Evolutionary conservation across 2,329 filamentous ascomycete genomes (phyloP), one percentile per base, ranked within the genome.

Genomic region (Ascosphaera pollenicola): DNA sequence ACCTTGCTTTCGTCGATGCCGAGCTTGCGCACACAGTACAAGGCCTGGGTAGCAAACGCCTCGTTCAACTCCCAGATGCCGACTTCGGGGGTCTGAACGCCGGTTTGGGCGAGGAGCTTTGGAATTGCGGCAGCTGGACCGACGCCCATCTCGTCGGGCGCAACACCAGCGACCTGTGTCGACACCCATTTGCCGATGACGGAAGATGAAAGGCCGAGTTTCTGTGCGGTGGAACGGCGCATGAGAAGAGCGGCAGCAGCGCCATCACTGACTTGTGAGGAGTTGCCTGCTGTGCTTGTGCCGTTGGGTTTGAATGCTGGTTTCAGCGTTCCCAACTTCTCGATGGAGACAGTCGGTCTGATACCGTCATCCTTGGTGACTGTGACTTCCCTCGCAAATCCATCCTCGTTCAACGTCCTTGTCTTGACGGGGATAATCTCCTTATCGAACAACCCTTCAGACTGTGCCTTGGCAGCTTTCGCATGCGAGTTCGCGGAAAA

Each of bases 1-100:
- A 94, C 78, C 58, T 70, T 76, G 6, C 70, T 71, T 40, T 70
- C 59, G 48, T 75, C 68, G 61, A 73, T 47, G 51, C 70, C 50
- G 17, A 64, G 46, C 49, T 73, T 68, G 43, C 82, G 63, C 36
- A 87, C 60, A 49, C 78, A 85, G 59, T 92, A 70, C 39, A 76
- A 51, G 31, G 70, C 69, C 51, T 75, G 72, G 37, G 63, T 68
- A 3, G 70, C 72, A 53, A 76, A 76, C 11, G 72, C 72, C 68
- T 94, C 85, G 57, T 94, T 94, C 57, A 94, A 78, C 64, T 94
- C 85, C 84, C 84, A 94, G 8, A 89, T 64, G 28, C 76, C 69
- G 0, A 95, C 71, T 42, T 94, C 82, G 2, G 65, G 63, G 10
- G 63, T 75, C 35, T 60, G 53, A 11, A 94, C 55, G 1, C 75